Conservation (phyloP, 2,329 filamentous ascomycete genomes). For the Xylaria sp. region DNA sequence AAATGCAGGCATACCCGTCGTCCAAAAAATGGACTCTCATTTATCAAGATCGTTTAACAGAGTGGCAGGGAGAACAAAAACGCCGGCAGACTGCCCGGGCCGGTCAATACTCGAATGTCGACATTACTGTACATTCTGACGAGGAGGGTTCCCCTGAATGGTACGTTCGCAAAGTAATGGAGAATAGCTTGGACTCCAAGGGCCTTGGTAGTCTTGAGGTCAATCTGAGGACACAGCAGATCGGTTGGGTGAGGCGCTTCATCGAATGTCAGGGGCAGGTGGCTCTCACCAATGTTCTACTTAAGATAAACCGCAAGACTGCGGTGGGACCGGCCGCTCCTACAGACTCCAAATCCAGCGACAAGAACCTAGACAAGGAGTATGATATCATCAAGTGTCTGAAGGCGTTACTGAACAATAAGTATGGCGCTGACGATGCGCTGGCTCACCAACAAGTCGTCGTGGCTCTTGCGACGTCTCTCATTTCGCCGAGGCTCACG, state of each 20-base stretch:
- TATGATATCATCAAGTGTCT: constrained; percentile 98
- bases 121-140: constrained; percentile 82
- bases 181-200: constrained; percentile 91
- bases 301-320: constrained; percentile 92
- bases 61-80: constrained; percentile 95
- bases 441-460: constrained; percentile 90
- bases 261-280: constrained; percentile 98
- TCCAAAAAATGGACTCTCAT: constrained; percentile 98
- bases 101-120: constrained; percentile 74
- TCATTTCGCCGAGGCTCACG: constrained; percentile 88
- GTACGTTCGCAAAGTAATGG: constrained; percentile 97
- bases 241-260: constrained; percentile 96
- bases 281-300: constrained; percentile 90
- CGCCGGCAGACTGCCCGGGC: constrained; percentile 79
- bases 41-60: constrained; percentile 91
- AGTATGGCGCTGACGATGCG: constrained; percentile 97
- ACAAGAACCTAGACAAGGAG: constrained; percentile 88
- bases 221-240: constrained; percentile 93
- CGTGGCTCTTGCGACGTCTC: constrained; percentile 83
- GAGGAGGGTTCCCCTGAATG: constrained; percentile 97
- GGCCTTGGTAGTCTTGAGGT: constrained; percentile 93
- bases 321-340: constrained; percentile 76
- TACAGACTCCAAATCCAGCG: constrained; percentile 65
- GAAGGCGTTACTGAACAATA: constrained; percentile 99
- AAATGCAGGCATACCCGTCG: constrained; percentile 95